Percentiles rank a stretch among this genome's conserved stretches.
phyloP scores from a whole-genome alignment of 108 stramenopile genomes.

The Conticribra weissflogii region DNA sequence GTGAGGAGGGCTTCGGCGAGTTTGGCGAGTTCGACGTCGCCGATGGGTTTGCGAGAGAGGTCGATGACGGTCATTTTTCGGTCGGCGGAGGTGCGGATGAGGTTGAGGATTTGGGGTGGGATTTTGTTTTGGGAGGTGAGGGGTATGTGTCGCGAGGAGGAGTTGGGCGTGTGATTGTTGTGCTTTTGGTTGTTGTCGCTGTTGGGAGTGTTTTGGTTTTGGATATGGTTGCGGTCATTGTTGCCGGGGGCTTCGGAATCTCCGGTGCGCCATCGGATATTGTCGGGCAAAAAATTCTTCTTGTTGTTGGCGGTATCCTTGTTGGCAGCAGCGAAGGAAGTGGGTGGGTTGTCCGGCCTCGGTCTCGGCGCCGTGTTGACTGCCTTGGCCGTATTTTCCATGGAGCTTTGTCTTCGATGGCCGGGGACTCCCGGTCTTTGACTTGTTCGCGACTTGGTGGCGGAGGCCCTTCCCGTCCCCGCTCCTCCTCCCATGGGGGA shows the following conservation, averaged over 20 bases:
- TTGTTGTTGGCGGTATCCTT: background rate
- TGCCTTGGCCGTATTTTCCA: no score
- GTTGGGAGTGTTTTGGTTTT: background rate
- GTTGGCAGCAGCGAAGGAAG: background rate
- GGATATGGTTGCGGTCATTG: no score
- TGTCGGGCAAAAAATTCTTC: background rate
- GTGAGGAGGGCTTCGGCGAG: constrained; percentile 16
- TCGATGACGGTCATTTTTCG: constrained; percentile 22
- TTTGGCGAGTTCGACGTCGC: constrained; percentile 22
- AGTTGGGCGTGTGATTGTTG: background rate
- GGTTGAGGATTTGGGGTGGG: constrained; percentile 19
- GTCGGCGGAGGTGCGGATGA: constrained; percentile 14
- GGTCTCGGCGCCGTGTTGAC: no score
- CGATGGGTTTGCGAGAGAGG: constrained; percentile 4
- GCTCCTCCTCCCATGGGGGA: no score
- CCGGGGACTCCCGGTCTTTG: no score
- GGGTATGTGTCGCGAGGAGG: background rate
- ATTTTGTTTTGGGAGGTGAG: constrained; percentile 20
- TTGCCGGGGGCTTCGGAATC: no score
- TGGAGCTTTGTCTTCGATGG: no score
- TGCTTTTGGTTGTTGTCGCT: background rate
- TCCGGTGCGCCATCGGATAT: background rate
- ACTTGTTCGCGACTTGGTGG: no score
- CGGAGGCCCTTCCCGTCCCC: no score
- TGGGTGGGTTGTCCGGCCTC: no score